A percentile compares a stretch with the other conserved stretches of the same genome.
These are phyloP conservation scores for Aspergillus spinulosporus DNA, from an alignment of 2,329 filamentous ascomycete genomes.

Conservation along the genomic window DNA sequence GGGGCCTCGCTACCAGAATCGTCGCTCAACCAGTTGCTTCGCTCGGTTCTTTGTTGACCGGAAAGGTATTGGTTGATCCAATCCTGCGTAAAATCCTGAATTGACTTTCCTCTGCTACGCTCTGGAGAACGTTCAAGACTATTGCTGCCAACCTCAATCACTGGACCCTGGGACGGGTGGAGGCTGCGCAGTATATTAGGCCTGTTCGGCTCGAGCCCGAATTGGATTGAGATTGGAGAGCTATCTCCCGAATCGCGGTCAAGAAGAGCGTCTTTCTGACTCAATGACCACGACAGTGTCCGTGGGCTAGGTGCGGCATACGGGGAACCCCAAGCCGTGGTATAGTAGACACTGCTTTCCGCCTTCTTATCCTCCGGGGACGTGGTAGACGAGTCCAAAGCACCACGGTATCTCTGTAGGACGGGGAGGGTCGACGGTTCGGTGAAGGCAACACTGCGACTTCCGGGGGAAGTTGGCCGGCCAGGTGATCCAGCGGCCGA, in stretches of 20 bases:
- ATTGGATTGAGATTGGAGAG: slow-evolving; percentile 36
- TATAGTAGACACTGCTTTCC: slow-evolving; percentile 60
- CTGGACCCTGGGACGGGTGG: slow-evolving; percentile 25
- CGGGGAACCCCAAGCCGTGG: slow-evolving; percentile 88
- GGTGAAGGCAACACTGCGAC: slow-evolving; percentile 29
- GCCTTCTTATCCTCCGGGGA: slow-evolving; percentile 45
- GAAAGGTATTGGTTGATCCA: slow-evolving; percentile 85
- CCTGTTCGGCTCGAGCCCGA: slow-evolving; percentile 27
- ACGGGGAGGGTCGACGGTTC: slow-evolving; percentile 33
- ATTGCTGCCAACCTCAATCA: slow-evolving; percentile 26
- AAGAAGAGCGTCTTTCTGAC: slow-evolving; percentile 48
- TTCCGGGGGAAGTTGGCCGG: slow-evolving; percentile 29
- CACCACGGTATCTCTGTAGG: slow-evolving; percentile 34
- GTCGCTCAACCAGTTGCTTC: slow-evolving; percentile 82
- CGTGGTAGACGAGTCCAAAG: slow-evolving; percentile 39
- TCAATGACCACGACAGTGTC: slow-evolving; percentile 41
- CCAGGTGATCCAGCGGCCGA: slow-evolving; percentile 38
- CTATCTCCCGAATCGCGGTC: slow-evolving; percentile 34
- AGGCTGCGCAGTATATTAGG: slow-evolving; percentile 32
- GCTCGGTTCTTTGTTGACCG: slow-evolving; percentile 67
- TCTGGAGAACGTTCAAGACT: slow-evolving; percentile 30
- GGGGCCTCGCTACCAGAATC: slow-evolving; percentile 71
- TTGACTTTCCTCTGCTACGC: slow-evolving; percentile 35
- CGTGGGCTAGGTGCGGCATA: slow-evolving; percentile 66
- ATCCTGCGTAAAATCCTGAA: slow-evolving; percentile 70